A percentile compares a stretch with the other conserved stretches of the same genome.
phyloP scores from a whole-genome alignment of 108 stramenopile genomes.

The Nitzschia sp. region DNA sequence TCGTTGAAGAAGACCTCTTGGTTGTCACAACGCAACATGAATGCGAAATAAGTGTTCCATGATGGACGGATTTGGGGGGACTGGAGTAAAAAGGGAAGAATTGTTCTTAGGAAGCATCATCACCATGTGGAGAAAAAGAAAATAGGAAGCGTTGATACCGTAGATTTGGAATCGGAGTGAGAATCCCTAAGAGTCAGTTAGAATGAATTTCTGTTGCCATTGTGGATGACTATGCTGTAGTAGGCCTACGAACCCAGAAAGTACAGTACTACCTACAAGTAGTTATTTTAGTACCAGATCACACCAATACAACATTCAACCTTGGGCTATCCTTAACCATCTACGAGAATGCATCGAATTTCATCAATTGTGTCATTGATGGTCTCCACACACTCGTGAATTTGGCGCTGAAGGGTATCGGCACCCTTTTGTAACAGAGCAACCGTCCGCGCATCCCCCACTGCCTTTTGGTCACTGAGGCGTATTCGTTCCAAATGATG shows the following conservation, averaged over 20 bases:
- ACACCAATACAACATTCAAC: background rate
- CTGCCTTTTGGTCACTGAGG: conserved; percentile 27
- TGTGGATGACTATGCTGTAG: too few species aligned
- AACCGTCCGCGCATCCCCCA: conserved; percentile 31
- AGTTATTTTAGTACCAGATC: too few species aligned
- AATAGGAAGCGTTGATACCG: too few species aligned
- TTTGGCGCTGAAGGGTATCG: conserved; percentile 40
- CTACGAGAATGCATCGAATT: conserved; percentile 54
- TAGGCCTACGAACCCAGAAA: too few species aligned
- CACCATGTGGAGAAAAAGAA: too few species aligned
- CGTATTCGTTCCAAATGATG: conserved; percentile 78
- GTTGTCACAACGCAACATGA: conserved; percentile 30
- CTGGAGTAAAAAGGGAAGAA: background rate
- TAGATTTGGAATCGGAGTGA: too few species aligned
- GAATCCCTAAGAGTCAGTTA: too few species aligned
- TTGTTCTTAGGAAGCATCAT: background rate
- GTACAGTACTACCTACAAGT: too few species aligned
- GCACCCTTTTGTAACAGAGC: conserved; percentile 52
- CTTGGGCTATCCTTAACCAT: conserved; percentile 14
- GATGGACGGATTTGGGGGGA: background rate
- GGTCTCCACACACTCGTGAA: conserved; percentile 38
- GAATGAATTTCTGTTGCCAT: too few species aligned
- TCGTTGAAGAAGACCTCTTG: conserved; percentile 45
- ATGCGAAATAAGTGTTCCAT: too few species aligned
- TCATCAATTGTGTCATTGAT: conserved; percentile 83